Conservation (phyloP, 169 alveolate species). For the Plasmodium sp. region DNA sequence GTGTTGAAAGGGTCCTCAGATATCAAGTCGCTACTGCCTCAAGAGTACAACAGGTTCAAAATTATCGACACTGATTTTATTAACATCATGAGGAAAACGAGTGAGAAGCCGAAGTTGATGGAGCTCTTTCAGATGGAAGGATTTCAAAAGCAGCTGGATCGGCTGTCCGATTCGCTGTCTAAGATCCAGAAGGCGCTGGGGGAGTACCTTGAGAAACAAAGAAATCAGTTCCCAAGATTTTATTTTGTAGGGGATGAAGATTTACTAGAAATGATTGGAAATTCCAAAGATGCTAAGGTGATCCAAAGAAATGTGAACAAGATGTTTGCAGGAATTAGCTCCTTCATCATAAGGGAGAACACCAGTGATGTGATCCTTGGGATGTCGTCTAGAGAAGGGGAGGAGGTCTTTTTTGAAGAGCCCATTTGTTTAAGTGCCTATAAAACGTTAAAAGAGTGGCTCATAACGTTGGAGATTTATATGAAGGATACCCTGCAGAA, state of each 20-base stretch:
- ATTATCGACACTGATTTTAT: conserved; percentile 95
- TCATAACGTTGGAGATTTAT: conserved; percentile 87
- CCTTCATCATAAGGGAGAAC: conserved; percentile 82
- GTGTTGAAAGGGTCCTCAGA: conserved; percentile 98
- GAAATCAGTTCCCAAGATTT: conserved; percentile 98
- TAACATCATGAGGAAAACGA: conserved; percentile 94
- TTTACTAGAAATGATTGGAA: conserved; percentile 98
- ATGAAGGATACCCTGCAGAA: conserved; percentile 89
- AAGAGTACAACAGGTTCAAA: conserved; percentile 95
- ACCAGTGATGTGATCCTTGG: conserved; percentile 90
- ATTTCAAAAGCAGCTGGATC: conserved; percentile 93
- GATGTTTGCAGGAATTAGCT: conserved; percentile 98
- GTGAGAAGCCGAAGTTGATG: conserved; percentile 88
- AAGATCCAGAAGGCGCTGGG: conserved; percentile 97
- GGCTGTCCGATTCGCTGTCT: conserved; percentile 93
- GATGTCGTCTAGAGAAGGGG: conserved; percentile 92
- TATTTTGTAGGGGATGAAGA: conserved; percentile 99
- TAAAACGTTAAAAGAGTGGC: conserved; percentile 92
- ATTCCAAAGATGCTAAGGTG: conserved; percentile 94
- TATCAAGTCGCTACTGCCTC: conserved; percentile 94
- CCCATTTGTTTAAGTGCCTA: conserved; percentile 86
- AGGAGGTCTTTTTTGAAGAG: conserved; percentile 87
- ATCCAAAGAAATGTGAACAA: conserved; percentile 96
- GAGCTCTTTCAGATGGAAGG: conserved; percentile 93
- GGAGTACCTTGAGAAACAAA: conserved; percentile 96